These are phyloP conservation scores for Phoma sp. DNA, from an alignment of 2,329 filamentous ascomycete species.

Conservation along the genomic window DNA sequence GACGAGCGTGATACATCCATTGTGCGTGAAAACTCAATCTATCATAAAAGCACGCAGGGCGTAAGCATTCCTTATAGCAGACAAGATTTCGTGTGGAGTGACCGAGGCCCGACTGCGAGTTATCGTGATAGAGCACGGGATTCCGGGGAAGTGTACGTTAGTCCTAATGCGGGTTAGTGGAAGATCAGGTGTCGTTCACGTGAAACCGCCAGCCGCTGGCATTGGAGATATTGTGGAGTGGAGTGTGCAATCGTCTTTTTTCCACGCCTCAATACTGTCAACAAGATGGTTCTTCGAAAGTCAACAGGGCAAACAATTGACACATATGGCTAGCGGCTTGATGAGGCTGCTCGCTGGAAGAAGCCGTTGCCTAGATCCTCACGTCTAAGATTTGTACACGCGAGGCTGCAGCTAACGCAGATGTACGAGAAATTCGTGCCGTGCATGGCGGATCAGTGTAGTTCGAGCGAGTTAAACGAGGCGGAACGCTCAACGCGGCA, in stretches of 20 bases:
- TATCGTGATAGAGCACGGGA: slow-evolving; percentile 26
- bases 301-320: neutral
- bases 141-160: slow-evolving; percentile 27
- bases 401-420: slow-evolving; percentile 15
- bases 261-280: neutral
- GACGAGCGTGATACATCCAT: slow-evolving; percentile 36
- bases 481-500: slow-evolving; percentile 9
- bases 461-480: slow-evolving; percentile 15
- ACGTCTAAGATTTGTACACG: neutral
- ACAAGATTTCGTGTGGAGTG: slow-evolving; percentile 24
- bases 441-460: slow-evolving; percentile 9
- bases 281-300: neutral
- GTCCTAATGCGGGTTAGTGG: slow-evolving; percentile 23
- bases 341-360: slow-evolving; percentile 2
- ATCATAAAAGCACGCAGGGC: neutral
- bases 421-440: slow-evolving; percentile 5
- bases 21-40: neutral
- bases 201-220: slow-evolving; percentile 22
- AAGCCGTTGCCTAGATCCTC: neutral
- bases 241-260: neutral
- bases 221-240: neutral
- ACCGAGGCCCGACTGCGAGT: slow-evolving; percentile 33
- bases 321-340: neutral
- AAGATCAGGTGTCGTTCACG: slow-evolving; percentile 26
- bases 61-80: slow-evolving; percentile 10